Evolutionary conservation across 2,329 filamentous ascomycete species (phyloP).

Genomic region (Xenosphaeropsis pyriputrescens): DNA sequence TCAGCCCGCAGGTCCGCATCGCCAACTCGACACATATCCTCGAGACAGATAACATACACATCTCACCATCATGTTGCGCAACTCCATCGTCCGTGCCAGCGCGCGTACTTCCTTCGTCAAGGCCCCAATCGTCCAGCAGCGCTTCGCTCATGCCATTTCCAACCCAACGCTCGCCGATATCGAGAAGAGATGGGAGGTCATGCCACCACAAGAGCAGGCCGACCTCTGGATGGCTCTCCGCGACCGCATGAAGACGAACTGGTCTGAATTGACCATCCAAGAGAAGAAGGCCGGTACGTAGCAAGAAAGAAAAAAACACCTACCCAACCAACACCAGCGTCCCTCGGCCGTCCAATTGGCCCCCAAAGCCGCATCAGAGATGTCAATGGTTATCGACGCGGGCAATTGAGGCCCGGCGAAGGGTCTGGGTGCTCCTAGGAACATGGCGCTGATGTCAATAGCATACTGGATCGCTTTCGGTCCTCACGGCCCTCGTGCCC

Average conservation of each 20-base stretch:
- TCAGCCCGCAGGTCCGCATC: too few species aligned
- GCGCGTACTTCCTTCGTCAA: conserved; percentile 14
- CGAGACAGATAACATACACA: background rate
- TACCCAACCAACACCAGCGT: too few species aligned
- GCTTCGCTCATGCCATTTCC: conserved; percentile 68
- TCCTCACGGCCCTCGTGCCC: conserved; percentile 81
- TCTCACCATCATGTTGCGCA: conserved; percentile 9
- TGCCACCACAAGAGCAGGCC: conserved; percentile 97
- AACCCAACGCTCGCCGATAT: conserved; percentile 97
- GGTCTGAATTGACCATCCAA: conserved; percentile 85
- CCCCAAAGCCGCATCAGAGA: background rate
- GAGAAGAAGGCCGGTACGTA: conserved; percentile 97
- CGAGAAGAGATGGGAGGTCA: conserved; percentile 97
- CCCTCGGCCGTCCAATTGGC: too few species aligned
- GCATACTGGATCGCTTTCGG: conserved; percentile 99
- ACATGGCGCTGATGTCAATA: conserved; percentile 25
- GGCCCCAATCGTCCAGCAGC: conserved; percentile 5
- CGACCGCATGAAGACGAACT: conserved; percentile 97
- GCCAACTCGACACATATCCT: background rate
- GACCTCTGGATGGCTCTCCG: conserved; percentile 97
- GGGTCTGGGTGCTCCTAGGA: background rate
- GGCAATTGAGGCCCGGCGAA: background rate
- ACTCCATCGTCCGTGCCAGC: conserved; percentile 28
- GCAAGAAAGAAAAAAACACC: too few species aligned
- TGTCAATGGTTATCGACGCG: background rate